A percentile compares a stretch with the other conserved stretches of the same genome.
Evolutionary conservation across 805 yeast genomes (phyloP).

Genomic region (Pichia deserticola): DNA sequence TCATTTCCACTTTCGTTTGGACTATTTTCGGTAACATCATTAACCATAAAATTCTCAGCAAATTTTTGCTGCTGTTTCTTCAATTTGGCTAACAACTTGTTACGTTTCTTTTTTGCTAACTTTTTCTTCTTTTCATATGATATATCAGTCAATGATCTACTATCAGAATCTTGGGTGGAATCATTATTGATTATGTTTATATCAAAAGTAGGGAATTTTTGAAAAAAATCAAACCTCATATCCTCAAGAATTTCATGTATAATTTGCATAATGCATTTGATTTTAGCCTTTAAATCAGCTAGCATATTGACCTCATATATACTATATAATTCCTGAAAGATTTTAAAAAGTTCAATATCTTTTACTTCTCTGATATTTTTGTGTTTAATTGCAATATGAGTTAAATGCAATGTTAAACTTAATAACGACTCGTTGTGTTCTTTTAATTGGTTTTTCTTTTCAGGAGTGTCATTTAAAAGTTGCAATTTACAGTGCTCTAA

Average conservation of each 20-base stretch:
- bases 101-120: slow-evolving; percentile 62
- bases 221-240: background rate
- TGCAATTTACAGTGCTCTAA: slow-evolving; percentile 30
- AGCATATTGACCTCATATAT: slow-evolving; percentile 4
- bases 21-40: slow-evolving; percentile 19
- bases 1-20: slow-evolving; percentile 14
- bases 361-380: slow-evolving; percentile 6
- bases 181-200: slow-evolving; percentile 11
- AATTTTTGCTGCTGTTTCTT: slow-evolving; percentile 75
- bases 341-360: slow-evolving; percentile 1
- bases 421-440: slow-evolving; percentile 43
- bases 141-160: slow-evolving; percentile 19
- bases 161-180: slow-evolving; percentile 3
- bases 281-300: slow-evolving; percentile 2
- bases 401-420: slow-evolving; percentile 54
- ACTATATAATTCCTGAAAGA: slow-evolving; percentile 2
- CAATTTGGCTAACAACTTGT: slow-evolving; percentile 67
- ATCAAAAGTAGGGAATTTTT: slow-evolving; percentile 4
- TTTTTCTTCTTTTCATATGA: slow-evolving; percentile 56
- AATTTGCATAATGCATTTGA: slow-evolving; percentile 4
- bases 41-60: slow-evolving; percentile 44
- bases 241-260: background rate
- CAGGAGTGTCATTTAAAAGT: slow-evolving; percentile 17
- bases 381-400: slow-evolving; percentile 45
- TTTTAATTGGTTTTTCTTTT: slow-evolving; percentile 2